Conservation (phyloP, 306 rosid genomes). For the Casuarina cunninghamiana region DNA sequence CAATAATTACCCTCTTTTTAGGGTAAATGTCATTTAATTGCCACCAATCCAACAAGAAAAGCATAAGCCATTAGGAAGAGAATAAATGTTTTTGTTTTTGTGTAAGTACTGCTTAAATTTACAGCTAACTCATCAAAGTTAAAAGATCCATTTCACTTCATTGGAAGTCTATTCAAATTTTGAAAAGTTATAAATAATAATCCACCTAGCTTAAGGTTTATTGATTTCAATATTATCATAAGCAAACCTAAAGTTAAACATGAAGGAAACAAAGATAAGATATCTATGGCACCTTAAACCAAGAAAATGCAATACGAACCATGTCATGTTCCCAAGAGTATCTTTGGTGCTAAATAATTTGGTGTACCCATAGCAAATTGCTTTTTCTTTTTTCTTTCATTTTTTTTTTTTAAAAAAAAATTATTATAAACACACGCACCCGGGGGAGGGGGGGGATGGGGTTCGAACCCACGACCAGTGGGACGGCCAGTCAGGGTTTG, state of each 20-base stretch:
- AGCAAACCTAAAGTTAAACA: slow-evolving; percentile 18
- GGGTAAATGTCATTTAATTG: not conserved
- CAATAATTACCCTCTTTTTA: not conserved
- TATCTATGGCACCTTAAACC: slow-evolving; percentile 52
- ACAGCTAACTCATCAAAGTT: not conserved
- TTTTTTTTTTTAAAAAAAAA: too few relatives aligned
- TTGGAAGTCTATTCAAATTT: not conserved
- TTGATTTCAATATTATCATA: slow-evolving; percentile 23
- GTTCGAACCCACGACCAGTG: too few relatives aligned
- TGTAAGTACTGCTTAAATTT: not conserved
- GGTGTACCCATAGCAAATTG: slow-evolving; percentile 99
- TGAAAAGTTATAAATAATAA: not conserved
- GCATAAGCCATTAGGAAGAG: not conserved
- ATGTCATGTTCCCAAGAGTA: slow-evolving; percentile 98
- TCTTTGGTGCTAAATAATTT: slow-evolving; percentile 98
- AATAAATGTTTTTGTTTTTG: not conserved
- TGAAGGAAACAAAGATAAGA: slow-evolving; percentile 20
- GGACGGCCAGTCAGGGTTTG: too few relatives aligned
- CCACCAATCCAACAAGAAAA: slow-evolving; percentile 6
- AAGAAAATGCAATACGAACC: slow-evolving; percentile 71
- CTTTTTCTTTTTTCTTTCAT: too few relatives aligned
- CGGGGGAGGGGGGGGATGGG: too few relatives aligned
- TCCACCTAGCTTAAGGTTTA: not conserved
- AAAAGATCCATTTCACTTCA: slow-evolving; percentile 1
- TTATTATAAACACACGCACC: too few relatives aligned